Percentiles rank a stretch among this genome's conserved stretches.
Evolutionary conservation across 1,139 yeast species (phyloP).

Genomic region (Kodamaea ohmeri): DNA sequence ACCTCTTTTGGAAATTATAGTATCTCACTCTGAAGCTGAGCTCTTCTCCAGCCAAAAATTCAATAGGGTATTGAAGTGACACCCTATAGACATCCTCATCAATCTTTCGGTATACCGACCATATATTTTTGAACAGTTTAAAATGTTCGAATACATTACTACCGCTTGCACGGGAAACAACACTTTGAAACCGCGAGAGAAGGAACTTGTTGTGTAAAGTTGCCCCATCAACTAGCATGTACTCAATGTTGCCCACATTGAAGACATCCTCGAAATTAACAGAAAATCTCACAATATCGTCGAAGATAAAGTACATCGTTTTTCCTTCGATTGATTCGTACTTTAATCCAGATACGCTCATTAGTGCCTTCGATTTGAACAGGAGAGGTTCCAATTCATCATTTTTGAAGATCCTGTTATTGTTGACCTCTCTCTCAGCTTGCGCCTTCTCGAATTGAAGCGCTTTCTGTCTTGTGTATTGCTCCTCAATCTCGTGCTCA

Average conservation of each 20-base stretch:
- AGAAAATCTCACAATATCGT: slow-evolving; percentile 16
- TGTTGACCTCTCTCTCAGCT: slow-evolving; percentile 19
- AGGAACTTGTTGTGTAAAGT: slow-evolving; percentile 1
- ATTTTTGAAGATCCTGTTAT: slow-evolving; percentile 23
- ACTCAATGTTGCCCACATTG: slow-evolving; percentile 2
- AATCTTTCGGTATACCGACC: slow-evolving; percentile 22
- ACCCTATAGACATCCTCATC: slow-evolving; percentile 31
- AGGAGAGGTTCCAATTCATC: slow-evolving; percentile 26
- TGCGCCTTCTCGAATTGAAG: slow-evolving; percentile 17
- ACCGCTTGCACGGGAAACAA: slow-evolving; percentile 1
- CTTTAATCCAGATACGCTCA: slow-evolving; percentile 22
- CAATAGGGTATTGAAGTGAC: slow-evolving; percentile 29
- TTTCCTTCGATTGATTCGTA: slow-evolving; percentile 15
- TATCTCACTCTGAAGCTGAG: slow-evolving; percentile 17
- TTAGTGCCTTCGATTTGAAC: slow-evolving; percentile 25
- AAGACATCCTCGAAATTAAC: slow-evolving; percentile 15
- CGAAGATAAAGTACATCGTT: slow-evolving; percentile 18
- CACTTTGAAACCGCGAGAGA: background rate
- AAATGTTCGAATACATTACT: slow-evolving; percentile 13
- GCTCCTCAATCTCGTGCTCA: slow-evolving; percentile 15
- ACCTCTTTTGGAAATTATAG: slow-evolving; percentile 14
- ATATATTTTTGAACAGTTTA: slow-evolving; percentile 18
- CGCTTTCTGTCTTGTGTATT: slow-evolving; percentile 6
- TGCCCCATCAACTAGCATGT: background rate
- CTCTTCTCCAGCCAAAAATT: slow-evolving; percentile 11